Evolutionary conservation across 352 stramenopile species (phyloP).

Genomic region (Phytophthora rubi): DNA sequence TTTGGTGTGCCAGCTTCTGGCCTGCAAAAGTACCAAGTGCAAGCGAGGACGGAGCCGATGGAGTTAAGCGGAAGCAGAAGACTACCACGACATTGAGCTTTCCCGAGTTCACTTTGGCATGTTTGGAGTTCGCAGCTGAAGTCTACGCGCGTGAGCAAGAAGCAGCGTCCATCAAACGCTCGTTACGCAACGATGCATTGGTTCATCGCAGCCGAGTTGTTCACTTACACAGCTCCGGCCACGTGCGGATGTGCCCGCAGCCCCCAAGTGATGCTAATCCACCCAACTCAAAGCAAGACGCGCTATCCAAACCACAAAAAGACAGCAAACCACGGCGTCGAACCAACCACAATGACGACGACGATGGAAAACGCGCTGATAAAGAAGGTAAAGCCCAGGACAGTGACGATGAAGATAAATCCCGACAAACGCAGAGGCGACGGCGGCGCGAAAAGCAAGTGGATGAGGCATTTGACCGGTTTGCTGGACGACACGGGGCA

Average conservation of each 20-base stretch:
- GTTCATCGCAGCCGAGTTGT: conserved; percentile 69
- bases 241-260: conserved; percentile 71
- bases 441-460: conserved; percentile 33
- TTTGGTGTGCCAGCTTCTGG: conserved; percentile 43
- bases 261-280: not conserved
- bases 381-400: conserved; percentile 41
- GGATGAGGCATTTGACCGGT: conserved; percentile 38
- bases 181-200: conserved; percentile 55
- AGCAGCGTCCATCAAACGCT: conserved; percentile 29
- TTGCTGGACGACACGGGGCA: conserved; percentile 18
- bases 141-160: conserved; percentile 26
- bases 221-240: conserved; percentile 71
- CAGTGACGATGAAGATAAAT: conserved; percentile 33
- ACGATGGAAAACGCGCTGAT: conserved; percentile 22
- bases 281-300: not conserved
- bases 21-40: conserved; percentile 11
- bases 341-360: conserved; percentile 8
- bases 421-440: conserved; percentile 10
- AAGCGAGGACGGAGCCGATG: not conserved
- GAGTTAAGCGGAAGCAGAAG: conserved; percentile 7
- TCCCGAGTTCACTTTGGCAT: conserved; percentile 67
- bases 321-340: not conserved
- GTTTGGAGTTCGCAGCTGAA: conserved; percentile 58
- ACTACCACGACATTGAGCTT: conserved; percentile 40
- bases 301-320: not conserved